These are phyloP conservation scores for Fusarium palustre DNA, from an alignment of 2,329 filamentous ascomycete species.

Conservation along the genomic window DNA sequence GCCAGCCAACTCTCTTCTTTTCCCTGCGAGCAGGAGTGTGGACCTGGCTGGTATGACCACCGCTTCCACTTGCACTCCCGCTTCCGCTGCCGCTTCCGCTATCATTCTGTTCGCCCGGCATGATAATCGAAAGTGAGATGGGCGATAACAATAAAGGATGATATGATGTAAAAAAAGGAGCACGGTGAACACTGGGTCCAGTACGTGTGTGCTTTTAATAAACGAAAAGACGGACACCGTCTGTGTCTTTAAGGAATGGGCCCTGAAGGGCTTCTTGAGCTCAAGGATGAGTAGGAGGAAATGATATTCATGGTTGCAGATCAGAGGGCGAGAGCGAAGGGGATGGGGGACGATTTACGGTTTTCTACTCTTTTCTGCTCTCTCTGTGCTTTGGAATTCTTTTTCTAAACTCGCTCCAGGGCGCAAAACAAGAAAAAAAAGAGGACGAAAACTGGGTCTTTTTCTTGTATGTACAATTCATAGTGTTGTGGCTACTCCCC, in stretches of 20 bases:
- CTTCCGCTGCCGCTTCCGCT: conserved; percentile 38
- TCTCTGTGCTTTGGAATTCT: conserved; percentile 9
- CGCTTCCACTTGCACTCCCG: conserved; percentile 34
- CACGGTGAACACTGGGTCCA: neutral
- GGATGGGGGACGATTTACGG: conserved; percentile 36
- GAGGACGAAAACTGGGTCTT: conserved; percentile 46
- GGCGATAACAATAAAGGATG: neutral
- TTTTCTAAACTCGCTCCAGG: conserved; percentile 41
- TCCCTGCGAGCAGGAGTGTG: conserved; percentile 51
- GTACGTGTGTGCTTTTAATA: neutral
- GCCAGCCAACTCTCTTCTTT: conserved; percentile 58
- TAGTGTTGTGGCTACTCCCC: conserved; percentile 29
- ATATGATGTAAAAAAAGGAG: neutral
- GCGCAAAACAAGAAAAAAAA: conserved; percentile 39
- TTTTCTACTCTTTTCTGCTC: conserved; percentile 12
- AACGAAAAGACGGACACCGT: conserved; percentile 10
- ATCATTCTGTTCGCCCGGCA: conserved; percentile 46
- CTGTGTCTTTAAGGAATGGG: conserved; percentile 21
- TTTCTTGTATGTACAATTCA: neutral
- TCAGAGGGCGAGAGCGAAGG: conserved; percentile 10
- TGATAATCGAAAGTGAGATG: conserved; percentile 6
- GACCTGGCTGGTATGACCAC: conserved; percentile 46
- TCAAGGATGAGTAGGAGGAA: conserved; percentile 28
- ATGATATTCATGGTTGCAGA: conserved; percentile 37
- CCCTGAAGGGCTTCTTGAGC: conserved; percentile 34